Evolutionary conservation across 768 basidiomycete genomes (phyloP).

Genomic region (Asterophora parasitica): DNA sequence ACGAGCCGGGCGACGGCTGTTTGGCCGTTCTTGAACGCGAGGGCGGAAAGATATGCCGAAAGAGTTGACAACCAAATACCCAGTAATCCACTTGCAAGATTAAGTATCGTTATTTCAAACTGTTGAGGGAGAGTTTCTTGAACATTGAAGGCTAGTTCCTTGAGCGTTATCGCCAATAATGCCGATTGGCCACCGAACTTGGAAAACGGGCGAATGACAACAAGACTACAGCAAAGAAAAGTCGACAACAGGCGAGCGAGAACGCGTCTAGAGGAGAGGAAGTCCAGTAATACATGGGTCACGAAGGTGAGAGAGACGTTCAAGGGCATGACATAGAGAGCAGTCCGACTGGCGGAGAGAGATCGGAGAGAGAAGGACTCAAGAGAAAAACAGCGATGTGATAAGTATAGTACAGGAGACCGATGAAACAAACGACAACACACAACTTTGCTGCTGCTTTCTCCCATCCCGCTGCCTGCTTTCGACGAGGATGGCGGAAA

Average conservation of each 20-base stretch:
- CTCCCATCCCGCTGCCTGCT: constrained; percentile 7
- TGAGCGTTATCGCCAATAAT: constrained; percentile 34
- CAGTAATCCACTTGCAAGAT: constrained; percentile 35
- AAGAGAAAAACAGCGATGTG: no score
- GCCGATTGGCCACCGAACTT: constrained; percentile 32
- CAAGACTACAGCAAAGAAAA: constrained; percentile 33
- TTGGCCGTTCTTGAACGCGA: constrained; percentile 13
- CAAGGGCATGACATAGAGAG: no score
- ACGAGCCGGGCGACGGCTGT: constrained; percentile 28
- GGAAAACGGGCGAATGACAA: constrained; percentile 37
- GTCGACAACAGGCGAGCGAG: constrained; percentile 41
- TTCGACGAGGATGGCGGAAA: constrained; percentile 66
- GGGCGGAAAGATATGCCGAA: constrained; percentile 17
- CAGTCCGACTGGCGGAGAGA: no score
- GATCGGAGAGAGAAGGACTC: no score
- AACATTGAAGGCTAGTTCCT: constrained; percentile 44
- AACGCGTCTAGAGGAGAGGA: constrained; percentile 24
- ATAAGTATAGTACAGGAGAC: no score
- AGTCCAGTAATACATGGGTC: no score
- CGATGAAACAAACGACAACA: constrained; percentile 12
- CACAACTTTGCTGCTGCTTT: constrained; percentile 11
- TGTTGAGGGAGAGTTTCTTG: constrained; percentile 46
- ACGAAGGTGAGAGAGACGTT: no score
- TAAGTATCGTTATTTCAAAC: constrained; percentile 39
- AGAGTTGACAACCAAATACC: constrained; percentile 30